Evolutionary conservation across 331 rosid genomes (phyloP).

Genomic region (Erythrophleum ivorense): DNA sequence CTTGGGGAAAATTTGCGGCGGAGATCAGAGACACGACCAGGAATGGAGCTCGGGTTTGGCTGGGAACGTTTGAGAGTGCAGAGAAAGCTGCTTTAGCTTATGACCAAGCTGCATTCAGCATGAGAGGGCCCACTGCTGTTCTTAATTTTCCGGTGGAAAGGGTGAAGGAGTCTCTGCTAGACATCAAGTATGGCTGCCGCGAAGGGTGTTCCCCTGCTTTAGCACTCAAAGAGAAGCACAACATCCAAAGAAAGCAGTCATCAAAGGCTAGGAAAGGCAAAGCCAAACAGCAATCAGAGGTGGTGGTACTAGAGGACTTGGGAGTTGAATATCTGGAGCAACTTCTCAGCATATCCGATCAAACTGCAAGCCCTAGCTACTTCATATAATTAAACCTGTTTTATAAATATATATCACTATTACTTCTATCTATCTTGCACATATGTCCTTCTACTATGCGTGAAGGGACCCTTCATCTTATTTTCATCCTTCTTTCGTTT

Average conservation of each 20-base stretch:
- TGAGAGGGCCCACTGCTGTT: constrained; percentile 58
- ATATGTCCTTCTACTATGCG: background rate
- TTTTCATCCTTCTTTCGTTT: background rate
- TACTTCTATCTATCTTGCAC: background rate
- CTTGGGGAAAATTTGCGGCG: constrained; percentile 76
- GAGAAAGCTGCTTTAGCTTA: constrained; percentile 73
- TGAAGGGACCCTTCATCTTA: background rate
- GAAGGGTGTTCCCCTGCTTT: constrained; percentile 59
- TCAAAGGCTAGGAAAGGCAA: constrained; percentile 19
- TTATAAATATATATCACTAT: background rate
- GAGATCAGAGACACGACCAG: constrained; percentile 75
- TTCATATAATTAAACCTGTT: background rate
- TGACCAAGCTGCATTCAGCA: constrained; percentile 67
- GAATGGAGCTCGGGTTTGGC: constrained; percentile 70
- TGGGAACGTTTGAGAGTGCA: constrained; percentile 66
- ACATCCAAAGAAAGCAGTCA: constrained; percentile 40
- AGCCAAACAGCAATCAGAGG: constrained; percentile 1
- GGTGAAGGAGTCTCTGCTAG: constrained; percentile 56
- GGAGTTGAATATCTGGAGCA: constrained; percentile 30
- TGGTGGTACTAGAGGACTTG: constrained; percentile 30
- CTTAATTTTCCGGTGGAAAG: constrained; percentile 62
- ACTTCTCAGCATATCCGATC: constrained; percentile 23
- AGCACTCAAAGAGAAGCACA: constrained; percentile 60
- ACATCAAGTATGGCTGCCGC: constrained; percentile 37
- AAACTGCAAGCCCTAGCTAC: background rate